phyloP scores from a whole-genome alignment of 2,329 filamentous ascomycete species.

The Helotiales sp. region DNA sequence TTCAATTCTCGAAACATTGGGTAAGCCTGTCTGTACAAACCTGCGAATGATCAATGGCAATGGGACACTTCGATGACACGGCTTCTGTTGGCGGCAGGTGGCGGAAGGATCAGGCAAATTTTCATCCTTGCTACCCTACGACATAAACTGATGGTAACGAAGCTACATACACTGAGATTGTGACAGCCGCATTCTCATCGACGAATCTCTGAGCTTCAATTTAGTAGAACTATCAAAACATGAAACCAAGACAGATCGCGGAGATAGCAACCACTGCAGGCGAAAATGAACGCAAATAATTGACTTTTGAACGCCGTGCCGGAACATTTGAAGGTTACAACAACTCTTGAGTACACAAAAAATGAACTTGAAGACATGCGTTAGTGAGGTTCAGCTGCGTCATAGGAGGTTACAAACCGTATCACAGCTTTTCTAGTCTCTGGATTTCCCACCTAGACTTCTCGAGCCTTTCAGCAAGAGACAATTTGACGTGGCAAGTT shows the following conservation, averaged over 20 bases:
- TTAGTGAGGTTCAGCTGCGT: not conserved
- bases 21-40: not conserved
- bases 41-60: not conserved
- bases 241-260: not conserved
- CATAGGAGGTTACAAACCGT: not conserved
- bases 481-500: not conserved
- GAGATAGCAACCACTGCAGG: not conserved
- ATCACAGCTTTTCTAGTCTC: slow-evolving; percentile 4
- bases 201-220: not conserved
- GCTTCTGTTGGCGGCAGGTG: no score
- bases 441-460: slow-evolving; percentile 8
- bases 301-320: not conserved
- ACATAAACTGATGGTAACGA: not conserved
- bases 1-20: not conserved
- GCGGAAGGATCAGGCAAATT: no score
- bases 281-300: not conserved
- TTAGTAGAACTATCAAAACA: not conserved
- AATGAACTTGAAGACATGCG: not conserved
- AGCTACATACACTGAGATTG: not conserved
- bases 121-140: not conserved
- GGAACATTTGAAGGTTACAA: not conserved
- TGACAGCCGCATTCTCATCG: not conserved
- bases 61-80: no score
- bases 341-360: not conserved
- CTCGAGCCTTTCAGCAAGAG: slow-evolving; percentile 11